Evolutionary conservation across 192 early-diverging fungal species (phyloP).

Genomic region (Entomortierella beljakovae): DNA sequence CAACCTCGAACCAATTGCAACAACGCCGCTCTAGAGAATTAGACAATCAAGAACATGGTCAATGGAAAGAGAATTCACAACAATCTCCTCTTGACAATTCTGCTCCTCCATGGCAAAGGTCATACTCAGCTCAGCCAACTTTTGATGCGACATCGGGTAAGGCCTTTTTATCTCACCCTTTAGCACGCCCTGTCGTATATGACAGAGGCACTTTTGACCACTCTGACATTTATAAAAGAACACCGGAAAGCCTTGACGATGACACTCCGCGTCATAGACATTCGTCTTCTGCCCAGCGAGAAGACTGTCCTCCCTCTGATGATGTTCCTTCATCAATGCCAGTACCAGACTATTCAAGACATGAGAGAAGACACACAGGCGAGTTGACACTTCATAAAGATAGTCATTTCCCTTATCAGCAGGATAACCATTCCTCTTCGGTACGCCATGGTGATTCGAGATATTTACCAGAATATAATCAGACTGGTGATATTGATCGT

Average conservation of each 20-base stretch:
- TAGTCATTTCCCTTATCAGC: background rate
- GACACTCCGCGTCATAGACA: background rate
- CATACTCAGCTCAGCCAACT: background rate
- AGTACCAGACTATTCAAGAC: background rate
- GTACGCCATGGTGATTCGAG: background rate
- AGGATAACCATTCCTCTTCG: background rate
- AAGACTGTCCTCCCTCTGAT: background rate
- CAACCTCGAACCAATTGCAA: no score
- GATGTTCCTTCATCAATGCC: background rate
- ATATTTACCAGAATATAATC: background rate
- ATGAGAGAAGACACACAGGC: background rate
- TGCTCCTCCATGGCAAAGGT: background rate
- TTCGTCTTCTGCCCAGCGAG: no score
- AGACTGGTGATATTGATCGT: background rate
- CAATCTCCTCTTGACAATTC: background rate
- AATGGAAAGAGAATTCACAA: background rate
- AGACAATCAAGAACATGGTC: slow-evolving; percentile 7
- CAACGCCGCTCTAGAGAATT: slow-evolving; percentile 13
- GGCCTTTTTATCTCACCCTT: background rate
- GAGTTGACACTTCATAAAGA: background rate
- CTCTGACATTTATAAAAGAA: background rate
- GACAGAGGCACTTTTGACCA: slow-evolving; percentile 15
- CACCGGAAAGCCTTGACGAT: background rate
- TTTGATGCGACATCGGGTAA: background rate
- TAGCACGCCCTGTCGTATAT: slow-evolving; percentile 25